Base-by-base conservation (phyloP, 1,139 yeast species). In the Taiozyma sp. region DNA sequence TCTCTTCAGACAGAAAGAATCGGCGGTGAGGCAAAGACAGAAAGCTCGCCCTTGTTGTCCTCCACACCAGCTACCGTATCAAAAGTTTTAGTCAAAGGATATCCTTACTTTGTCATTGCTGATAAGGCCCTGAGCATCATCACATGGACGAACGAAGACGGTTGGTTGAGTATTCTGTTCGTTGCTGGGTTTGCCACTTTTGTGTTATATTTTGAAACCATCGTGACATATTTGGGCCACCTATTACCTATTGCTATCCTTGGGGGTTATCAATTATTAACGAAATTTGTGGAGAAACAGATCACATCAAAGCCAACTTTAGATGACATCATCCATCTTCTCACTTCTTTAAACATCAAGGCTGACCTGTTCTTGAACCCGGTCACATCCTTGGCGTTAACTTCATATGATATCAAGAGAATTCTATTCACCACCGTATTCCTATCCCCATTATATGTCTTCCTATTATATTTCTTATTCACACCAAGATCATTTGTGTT, bases 31-130 rank as follows among this genome's bases (percentile, higher is more conserved):
- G 32, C 58, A 26, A 55, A 54, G 43, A 53, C 63, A 34, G 71
- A 71, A 56, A 76, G 83, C 10, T 83, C 90, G 4, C 93, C 93
- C 2, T 70, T 86, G 53, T 71, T 86, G 48, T 79, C 85, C 2
- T 81, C 88, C 1, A 91, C 99, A 0, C 98, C 99, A 1, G 95
- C 97, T 4, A 81, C 91, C 0, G 91, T 91, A 14, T 85, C 96
- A 32, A 87, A 87, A 60, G 88, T 95, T 6, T 74, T 91, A 50
- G 80, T 90, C 47, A 79, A 81, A 56, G 81, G 96, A 9, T 90
- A 91, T 64, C 97, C 97, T 3, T 87, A 88, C 62, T 73, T 91
- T 47, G 74, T 87, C 44, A 77, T 88, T 6, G 80, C 83, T 11
- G 89, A 90, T 66, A 82, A 83, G 59, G 55, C 79, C 8, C 72